Evolutionary conservation across 805 yeast genomes (phyloP), one percentile per base, ranked within the genome.

Genomic region (Candida ortonii): DNA sequence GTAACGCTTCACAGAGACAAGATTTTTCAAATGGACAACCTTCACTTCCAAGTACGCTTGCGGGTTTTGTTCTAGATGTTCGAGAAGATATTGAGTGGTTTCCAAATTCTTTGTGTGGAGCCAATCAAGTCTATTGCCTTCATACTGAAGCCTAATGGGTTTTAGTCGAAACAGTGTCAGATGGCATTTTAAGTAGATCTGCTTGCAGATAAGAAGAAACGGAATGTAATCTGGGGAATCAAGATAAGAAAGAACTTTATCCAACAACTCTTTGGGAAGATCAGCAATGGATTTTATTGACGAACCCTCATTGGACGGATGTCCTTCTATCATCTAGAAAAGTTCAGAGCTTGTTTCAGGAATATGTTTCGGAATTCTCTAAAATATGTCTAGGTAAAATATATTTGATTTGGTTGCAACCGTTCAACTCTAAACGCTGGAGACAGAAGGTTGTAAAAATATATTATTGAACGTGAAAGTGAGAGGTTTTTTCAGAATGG

Each of bases 221-320:
- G 50, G 30, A 15, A 50, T n/a, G 13, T 33, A 35, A 19, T 45
- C 49, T 6, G 21, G 14, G 12, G 46, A 12, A 10, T 34, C 38
- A 4, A 47, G 19, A 21, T 30, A 26, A 3, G 15, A 24, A 9
- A 53, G 25, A 5, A 53, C 36, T 21, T 38, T 42, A 25, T 52
- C 59, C 20, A 53, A 34, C 15, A 53, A 27, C 41, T 53, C 59
- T 27, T 43, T 46, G 5, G 59, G 57, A 8, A 53, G 35, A 7
- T 34, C 38, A 3, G 40, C 43, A 4, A 46, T 25, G 16, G n/a
- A n/a, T n/a, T n/a, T n/a, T n/a, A n/a, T n/a, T n/a, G n/a, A n/a
- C n/a, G n/a, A n/a, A n/a, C n/a, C n/a, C n/a, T n/a, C n/a, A n/a
- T n/a, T n/a, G n/a, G n/a, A n/a, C n/a, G n/a, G 23, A 9, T 3